Conservation (phyloP, 441 rosid species). For the Adansonia madagascariensis region DNA sequence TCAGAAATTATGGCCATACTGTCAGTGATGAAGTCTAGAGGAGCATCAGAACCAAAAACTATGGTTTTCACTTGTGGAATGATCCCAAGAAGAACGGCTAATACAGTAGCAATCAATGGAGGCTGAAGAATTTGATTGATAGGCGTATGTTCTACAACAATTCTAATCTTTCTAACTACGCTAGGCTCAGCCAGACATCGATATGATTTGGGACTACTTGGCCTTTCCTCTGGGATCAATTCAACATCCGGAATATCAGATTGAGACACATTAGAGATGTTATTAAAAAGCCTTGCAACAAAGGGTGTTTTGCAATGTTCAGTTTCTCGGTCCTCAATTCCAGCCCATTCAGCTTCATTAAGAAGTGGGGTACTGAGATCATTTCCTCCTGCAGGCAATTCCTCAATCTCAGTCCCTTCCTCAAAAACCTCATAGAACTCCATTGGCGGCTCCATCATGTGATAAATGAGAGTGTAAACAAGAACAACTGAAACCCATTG, state of each 20-base stretch:
- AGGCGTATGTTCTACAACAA: conserved; percentile 37
- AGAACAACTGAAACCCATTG: conserved; percentile 48
- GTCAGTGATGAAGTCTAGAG: conserved; percentile 40
- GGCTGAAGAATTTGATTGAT: conserved; percentile 42
- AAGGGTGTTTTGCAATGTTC: conserved; percentile 44
- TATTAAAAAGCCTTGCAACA: conserved; percentile 35
- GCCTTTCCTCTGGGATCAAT: background rate
- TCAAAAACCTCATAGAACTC: conserved; percentile 36
- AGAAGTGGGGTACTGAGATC: conserved; percentile 36
- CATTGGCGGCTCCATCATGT: conserved; percentile 51
- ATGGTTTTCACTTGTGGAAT: conserved; percentile 33
- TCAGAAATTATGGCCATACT: conserved; percentile 37
- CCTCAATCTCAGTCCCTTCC: conserved; percentile 29
- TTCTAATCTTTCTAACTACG: conserved; percentile 35
- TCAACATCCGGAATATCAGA: conserved; percentile 15
- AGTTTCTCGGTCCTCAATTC: conserved; percentile 38
- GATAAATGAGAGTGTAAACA: conserved; percentile 43
- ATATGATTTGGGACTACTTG: conserved; percentile 26
- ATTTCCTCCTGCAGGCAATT: background rate
- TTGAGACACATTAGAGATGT: conserved; percentile 20
- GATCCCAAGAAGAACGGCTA: conserved; percentile 36
- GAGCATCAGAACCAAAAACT: conserved; percentile 31
- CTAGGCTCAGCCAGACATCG: conserved; percentile 41
- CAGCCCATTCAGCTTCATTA: conserved; percentile 47
- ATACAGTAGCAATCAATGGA: conserved; percentile 33